Base-by-base conservation (phyloP, 2,329 filamentous ascomycete genomes). In the Botryotinia globosa region DNA sequence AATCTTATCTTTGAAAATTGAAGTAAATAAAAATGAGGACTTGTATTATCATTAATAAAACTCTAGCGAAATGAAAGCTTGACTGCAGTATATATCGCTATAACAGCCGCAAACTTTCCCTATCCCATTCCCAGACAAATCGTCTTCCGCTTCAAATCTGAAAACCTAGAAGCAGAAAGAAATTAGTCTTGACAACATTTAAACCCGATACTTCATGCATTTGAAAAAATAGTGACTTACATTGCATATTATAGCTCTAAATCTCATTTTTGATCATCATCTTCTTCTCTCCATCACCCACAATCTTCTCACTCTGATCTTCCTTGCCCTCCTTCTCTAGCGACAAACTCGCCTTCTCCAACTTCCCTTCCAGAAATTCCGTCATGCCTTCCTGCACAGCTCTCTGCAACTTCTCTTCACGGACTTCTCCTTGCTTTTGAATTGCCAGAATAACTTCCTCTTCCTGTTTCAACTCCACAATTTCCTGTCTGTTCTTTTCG, bases 351-450 rank as follows among this genome's bases (percentile, higher is more conserved):
- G 20, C 44, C 44, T 45, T 37, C 29, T 34, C 20, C 9, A 59
- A 37, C 34, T 32, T 4, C 0, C 2, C 4, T 20, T 34, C 18
- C 9, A 59, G 10, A 59, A 59, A 59, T 1, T 3, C 7, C 20
- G 8, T 12, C 32, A 37, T 1, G 2, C 1, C 10, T 20, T 20
- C 3, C 0, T 59, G 29, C 0, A 22, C 0, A 37, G 1, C 3
- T 37, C 22, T 12, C 32, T 37, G 32, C 7, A 37, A 20, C 2
- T 2, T 2, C 18, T 59, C 22, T 22, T 59, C 56, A 22, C 3
- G 56, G 12, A 4, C 4, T 4, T 34, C 20, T 5, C 20, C 32
- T 37, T 59, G 8, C 32, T 22, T 59, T 59, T 59, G 4, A 59
- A 37, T 59, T 22, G 20, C 6, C 32, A 34, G 29, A 34, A 59